phyloP scores from a whole-genome alignment of 768 basidiomycete genomes.

The Hericium coralloides region DNA sequence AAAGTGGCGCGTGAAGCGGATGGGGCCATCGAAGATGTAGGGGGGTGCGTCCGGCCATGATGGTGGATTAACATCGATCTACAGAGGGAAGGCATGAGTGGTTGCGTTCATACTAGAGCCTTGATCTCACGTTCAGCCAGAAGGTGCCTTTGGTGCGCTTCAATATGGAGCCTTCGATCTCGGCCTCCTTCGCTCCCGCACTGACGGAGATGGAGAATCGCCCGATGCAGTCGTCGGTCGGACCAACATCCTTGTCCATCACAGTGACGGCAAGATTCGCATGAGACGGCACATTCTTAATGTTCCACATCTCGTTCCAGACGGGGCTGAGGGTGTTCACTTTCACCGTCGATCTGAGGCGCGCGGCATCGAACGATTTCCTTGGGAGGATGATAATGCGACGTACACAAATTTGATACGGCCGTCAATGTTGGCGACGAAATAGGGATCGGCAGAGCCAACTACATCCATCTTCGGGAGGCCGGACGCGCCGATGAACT shows the following conservation, averaged over 20 bases:
- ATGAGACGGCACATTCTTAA: conserved; percentile 64
- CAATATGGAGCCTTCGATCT: conserved; percentile 46
- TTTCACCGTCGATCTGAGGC: conserved; percentile 55
- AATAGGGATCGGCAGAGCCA: conserved; percentile 59
- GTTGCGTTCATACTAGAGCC: neutral
- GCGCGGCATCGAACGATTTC: neutral
- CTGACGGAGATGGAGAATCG: conserved; percentile 44
- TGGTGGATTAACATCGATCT: conserved; percentile 52
- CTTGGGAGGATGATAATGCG: neutral
- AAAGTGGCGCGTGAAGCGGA: conserved; percentile 61
- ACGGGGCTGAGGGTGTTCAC: conserved; percentile 47
- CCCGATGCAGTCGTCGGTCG: conserved; percentile 57
- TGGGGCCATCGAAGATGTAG: conserved; percentile 67
- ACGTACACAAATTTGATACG: conserved; percentile 56
- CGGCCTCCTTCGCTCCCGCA: conserved; percentile 54
- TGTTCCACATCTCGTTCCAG: conserved; percentile 69
- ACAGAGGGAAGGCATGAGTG: neutral
- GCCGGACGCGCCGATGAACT: conserved; percentile 66
- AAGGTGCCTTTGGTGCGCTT: conserved; percentile 49
- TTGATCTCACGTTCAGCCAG: conserved; percentile 50
- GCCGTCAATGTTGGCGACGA: conserved; percentile 57
- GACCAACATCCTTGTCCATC: conserved; percentile 59
- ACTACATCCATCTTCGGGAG: conserved; percentile 67
- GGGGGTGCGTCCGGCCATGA: conserved; percentile 31
- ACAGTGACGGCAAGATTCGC: conserved; percentile 51